Base-by-base conservation (phyloP, 495 filamentous ascomycete species). In the Lasiosphaeria miniovina region DNA sequence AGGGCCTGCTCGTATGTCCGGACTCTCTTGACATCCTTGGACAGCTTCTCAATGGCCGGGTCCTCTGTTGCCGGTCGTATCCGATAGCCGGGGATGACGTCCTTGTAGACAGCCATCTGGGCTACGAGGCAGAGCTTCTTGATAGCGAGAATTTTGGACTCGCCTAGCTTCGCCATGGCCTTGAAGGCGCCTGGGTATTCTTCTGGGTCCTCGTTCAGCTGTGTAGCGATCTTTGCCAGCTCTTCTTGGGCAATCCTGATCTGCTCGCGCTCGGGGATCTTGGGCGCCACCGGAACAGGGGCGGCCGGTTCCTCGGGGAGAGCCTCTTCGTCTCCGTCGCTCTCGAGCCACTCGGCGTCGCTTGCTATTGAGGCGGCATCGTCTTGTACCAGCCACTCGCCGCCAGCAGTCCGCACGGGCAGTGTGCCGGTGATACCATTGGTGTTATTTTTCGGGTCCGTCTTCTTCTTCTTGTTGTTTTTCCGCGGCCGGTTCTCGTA, bases 51-150 rank as follows among this genome's bases (percentile, higher is more conserved):
- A 32, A 79, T 79, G 66, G 84, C 80, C 59, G 88, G 84, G 17
- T 88, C 87, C 46, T 93, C 90, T 3, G 80, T 80, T 6, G 89
- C 73, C 17, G 92, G 90, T 17, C 94, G 87, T 72, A 98, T 98
- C 40, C 94, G 82, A 65, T 98, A 98, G 6, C 93, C 94, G 0
- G 94, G 94, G 50, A 98, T 96, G 46, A 96, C 81, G 76, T 98
- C 93, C 70, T 92, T 95, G 74, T 91, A 98, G n/a, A 97, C 82
- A 6, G 93, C 86, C 68, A 93, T 79, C 72, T 96, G 92, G 17
- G 92, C 88, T 14, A 85, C 90, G 33, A 98, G 72, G 31, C 87
- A 89, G 54, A 98, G 78, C 67, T 91, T 94, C 75, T 88, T 86
- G 65, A 98, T 86, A 6, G 88, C 86, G 36, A 82, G 70, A 59